A percentile compares a stretch with the other conserved stretches of the same genome.
These are phyloP conservation scores for Senna siamea DNA, from an alignment of 306 rosid species.

Conservation along the genomic window DNA sequence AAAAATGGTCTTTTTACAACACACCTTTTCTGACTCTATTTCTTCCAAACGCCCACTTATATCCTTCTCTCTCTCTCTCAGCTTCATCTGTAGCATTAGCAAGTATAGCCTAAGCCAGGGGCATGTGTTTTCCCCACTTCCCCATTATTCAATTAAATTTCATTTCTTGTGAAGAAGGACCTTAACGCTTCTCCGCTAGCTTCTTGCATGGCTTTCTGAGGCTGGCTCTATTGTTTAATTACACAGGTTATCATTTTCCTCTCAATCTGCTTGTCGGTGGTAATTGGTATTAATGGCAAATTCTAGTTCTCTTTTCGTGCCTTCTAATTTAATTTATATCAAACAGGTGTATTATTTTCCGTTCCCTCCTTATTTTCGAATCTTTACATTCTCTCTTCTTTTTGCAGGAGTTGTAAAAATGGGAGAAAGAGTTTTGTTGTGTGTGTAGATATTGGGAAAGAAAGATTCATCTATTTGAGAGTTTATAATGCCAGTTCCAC, in stretches of 20 bases:
- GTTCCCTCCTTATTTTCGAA: constrained; percentile 28
- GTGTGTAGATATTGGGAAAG: constrained; percentile 52
- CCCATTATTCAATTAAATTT: constrained; percentile 47
- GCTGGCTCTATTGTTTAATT: constrained; percentile 11
- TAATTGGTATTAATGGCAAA: constrained; percentile 14
- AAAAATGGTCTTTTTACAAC: background rate
- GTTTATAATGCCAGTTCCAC: constrained; percentile 98
- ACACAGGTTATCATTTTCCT: constrained; percentile 32
- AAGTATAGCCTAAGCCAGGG: constrained; percentile 37
- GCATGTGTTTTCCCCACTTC: constrained; percentile 46
- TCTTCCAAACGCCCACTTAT: constrained; percentile 26
- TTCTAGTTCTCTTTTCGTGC: too few relatives aligned
- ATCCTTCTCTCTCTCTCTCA: constrained; percentile 10
- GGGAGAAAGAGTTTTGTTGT: constrained; percentile 47
- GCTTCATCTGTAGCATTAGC: constrained; percentile 42
- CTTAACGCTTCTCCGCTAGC: constrained; percentile 30
- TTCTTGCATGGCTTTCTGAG: constrained; percentile 38
- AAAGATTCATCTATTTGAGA: constrained; percentile 29
- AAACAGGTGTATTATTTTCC: too few relatives aligned
- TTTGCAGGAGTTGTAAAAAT: constrained; percentile 53
- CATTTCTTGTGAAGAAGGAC: constrained; percentile 9
- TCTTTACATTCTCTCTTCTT: constrained; percentile 35
- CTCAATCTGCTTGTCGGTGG: constrained; percentile 14
- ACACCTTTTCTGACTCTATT: constrained; percentile 4
- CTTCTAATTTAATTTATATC: too few relatives aligned